A percentile compares a stretch with the other conserved stretches of the same genome.
Evolutionary conservation across 139 green algal species (phyloP).

Genomic region (Coccomyxa sp.): DNA sequence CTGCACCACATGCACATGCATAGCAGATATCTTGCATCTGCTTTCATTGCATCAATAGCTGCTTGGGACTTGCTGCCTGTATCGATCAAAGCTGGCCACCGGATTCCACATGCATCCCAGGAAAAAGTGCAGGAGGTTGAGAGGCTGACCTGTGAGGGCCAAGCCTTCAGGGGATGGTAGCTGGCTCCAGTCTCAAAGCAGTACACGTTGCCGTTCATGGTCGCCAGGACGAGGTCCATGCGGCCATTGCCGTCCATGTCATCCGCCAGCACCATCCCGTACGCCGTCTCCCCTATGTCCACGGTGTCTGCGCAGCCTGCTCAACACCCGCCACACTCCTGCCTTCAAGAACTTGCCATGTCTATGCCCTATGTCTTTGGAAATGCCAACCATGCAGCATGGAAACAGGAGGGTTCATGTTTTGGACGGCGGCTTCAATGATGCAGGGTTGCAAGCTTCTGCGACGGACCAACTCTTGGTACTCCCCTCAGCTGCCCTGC

Average conservation of each 20-base stretch:
- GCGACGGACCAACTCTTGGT: too few species aligned
- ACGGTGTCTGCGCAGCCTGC: conserved; percentile 77
- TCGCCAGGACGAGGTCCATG: conserved; percentile 86
- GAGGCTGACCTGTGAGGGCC: conserved; percentile 5
- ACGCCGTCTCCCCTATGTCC: conserved; percentile 89
- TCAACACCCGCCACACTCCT: background rate
- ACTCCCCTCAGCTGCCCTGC: too few species aligned
- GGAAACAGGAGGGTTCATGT: too few species aligned
- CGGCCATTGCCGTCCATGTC: conserved; percentile 77
- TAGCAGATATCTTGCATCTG: too few species aligned
- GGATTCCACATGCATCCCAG: too few species aligned
- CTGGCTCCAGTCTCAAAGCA: conserved; percentile 62
- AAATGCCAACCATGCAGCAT: background rate
- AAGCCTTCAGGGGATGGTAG: conserved; percentile 72
- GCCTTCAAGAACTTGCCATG: background rate
- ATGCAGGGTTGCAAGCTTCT: too few species aligned
- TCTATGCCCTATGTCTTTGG: background rate
- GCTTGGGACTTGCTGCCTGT: too few species aligned
- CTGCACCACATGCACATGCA: too few species aligned
- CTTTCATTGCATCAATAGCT: too few species aligned
- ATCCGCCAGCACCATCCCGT: conserved; percentile 87
- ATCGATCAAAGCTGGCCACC: too few species aligned
- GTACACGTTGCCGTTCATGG: conserved; percentile 95
- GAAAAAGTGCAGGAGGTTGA: background rate
- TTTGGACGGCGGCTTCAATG: too few species aligned